phyloP scores from a whole-genome alignment of 1,284 basidiomycete genomes.

The Ustilago tritici region DNA sequence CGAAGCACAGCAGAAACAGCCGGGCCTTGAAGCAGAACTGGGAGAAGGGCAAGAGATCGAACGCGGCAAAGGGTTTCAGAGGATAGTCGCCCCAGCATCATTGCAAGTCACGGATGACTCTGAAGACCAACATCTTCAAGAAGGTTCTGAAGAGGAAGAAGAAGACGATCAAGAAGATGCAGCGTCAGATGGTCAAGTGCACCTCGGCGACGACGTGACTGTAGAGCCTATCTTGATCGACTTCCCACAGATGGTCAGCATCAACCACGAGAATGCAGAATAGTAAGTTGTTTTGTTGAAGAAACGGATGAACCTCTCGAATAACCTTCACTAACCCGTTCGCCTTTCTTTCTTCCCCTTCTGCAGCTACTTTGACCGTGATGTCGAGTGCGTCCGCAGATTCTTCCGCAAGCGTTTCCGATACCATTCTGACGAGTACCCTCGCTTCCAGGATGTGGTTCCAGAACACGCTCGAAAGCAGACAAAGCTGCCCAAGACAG shows the following conservation, averaged over 20 bases:
- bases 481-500: constrained; percentile 34
- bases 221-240: constrained; percentile 93
- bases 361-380: constrained; percentile 94
- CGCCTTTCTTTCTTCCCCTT: not conserved
- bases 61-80: constrained; percentile 62
- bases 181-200: constrained; percentile 76
- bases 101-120: constrained; percentile 26
- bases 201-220: constrained; percentile 79
- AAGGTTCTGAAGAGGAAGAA: constrained; percentile 50
- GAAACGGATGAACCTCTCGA: not conserved
- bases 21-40: constrained; percentile 18
- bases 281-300: constrained; percentile 76
- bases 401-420: constrained; percentile 93
- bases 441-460: constrained; percentile 70
- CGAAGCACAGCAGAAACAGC: not conserved
- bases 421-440: constrained; percentile 90
- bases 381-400: constrained; percentile 93
- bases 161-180: constrained; percentile 71
- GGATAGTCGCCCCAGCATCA: constrained; percentile 39
- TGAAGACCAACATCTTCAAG: constrained; percentile 7
- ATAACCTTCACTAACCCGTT: not conserved
- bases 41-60: constrained; percentile 46
- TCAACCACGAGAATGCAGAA: constrained; percentile 95
- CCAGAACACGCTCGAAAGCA: constrained; percentile 35
- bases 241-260: constrained; percentile 99